phyloP scores from a whole-genome alignment of 495 filamentous ascomycete species.

The Sabuloglossum arenarium region DNA sequence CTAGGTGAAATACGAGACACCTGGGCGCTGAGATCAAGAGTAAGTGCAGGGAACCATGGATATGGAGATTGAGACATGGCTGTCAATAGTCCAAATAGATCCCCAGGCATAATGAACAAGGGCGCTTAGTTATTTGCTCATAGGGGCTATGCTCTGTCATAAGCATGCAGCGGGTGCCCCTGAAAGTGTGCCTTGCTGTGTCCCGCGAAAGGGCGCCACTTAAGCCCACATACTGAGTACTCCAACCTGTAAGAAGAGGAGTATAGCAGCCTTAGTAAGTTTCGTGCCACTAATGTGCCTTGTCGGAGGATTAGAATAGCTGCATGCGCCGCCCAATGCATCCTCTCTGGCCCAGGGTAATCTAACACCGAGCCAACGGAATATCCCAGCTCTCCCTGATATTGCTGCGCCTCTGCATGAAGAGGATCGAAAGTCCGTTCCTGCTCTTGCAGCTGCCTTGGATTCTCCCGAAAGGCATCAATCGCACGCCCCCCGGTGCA shows the following conservation, averaged over 20 bases:
- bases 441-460: not conserved
- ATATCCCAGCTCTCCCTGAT: constrained; percentile 1
- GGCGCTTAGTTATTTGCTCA: not conserved
- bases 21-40: not conserved
- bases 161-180: not conserved
- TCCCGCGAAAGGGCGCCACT: not conserved
- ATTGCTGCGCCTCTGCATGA: constrained; percentile 1
- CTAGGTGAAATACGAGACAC: not conserved
- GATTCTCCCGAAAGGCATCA: not conserved
- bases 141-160: not conserved
- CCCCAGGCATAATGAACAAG: not conserved
- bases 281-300: not conserved
- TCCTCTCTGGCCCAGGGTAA: constrained; percentile 1
- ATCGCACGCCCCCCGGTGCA: not conserved
- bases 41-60: not conserved
- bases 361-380: not conserved
- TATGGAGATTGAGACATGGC: not conserved
- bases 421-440: not conserved
- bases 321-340: not conserved
- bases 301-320: not conserved
- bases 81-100: not conserved
- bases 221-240: not conserved
- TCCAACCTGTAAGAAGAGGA: not conserved
- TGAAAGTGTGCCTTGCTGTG: not conserved
- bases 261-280: not conserved